These are phyloP conservation scores for Chimonanthus praecox DNA, from an alignment of 164 flowering plant species.

Conservation along the genomic window DNA sequence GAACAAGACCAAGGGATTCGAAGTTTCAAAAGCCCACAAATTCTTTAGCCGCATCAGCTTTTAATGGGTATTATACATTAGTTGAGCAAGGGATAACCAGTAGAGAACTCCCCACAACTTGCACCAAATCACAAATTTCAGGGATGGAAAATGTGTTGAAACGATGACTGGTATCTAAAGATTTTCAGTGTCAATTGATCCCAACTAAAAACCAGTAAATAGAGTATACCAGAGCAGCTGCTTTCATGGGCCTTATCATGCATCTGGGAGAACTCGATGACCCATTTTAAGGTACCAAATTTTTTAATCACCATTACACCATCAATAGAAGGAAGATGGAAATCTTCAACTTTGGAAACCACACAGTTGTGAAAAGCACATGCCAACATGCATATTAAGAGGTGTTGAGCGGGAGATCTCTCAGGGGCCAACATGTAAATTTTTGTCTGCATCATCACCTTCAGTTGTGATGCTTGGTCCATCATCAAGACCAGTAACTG, in stretches of 20 bases:
- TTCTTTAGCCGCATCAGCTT: conserved; percentile 32
- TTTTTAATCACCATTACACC: conserved; percentile 5
- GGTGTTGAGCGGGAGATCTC: background rate
- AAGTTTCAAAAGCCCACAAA: conserved; percentile 25
- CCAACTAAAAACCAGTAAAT: too few relatives aligned
- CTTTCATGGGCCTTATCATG: too few relatives aligned
- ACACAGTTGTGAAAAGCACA: conserved; percentile 10
- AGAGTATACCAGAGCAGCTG: too few relatives aligned
- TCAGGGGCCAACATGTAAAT: background rate
- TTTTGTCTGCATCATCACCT: conserved; percentile 48
- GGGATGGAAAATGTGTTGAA: too few relatives aligned
- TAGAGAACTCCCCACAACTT: background rate
- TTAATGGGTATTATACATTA: conserved; percentile 44
- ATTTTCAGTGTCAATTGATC: too few relatives aligned
- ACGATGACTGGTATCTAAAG: too few relatives aligned
- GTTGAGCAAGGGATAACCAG: too few relatives aligned
- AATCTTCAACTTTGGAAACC: background rate
- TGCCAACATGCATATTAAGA: conserved; percentile 8
- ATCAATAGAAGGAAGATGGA: background rate
- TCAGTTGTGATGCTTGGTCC: conserved; percentile 48
- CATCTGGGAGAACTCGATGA: too few relatives aligned
- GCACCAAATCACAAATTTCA: too few relatives aligned
- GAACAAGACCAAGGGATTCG: conserved; percentile 15
- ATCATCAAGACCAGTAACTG: conserved; percentile 86
- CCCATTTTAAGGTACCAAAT: too few relatives aligned